Percentiles rank a stretch among this genome's conserved stretches.
These are phyloP conservation scores for Zea mays DNA, from an alignment of 176 grass and related monocot genomes.

Conservation along the genomic window Zm-B73-REFERENCE-NAM-5.0 NC_050103.1:9253001-9253500, in stretches of 20 bases:
- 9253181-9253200: conserved; percentile 26
- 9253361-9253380: conserved; percentile 14
- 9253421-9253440: not conserved
- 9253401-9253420: conserved; percentile 22
- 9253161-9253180: not conserved
- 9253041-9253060: conserved; percentile 63
- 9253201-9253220: conserved; percentile 42
- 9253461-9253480: not conserved
- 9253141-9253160: conserved; percentile 40
- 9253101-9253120: conserved; percentile 54
- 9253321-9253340: conserved; percentile 28
- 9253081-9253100: conserved; percentile 49
- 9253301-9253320: not conserved
- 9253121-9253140: conserved; percentile 47
- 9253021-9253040: conserved; percentile 66
- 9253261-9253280: not conserved
- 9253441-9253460: conserved; percentile 6
- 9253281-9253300: not conserved
- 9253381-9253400: not conserved
- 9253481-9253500: not conserved
- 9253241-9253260: not conserved
- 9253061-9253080: conserved; percentile 84
- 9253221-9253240: too few species aligned
- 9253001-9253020: conserved; percentile 70
- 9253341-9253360: conserved; percentile 22